Evolutionary conservation across 75 land plant genomes (phyloP).

Genomic region (Azolla pinnata): DNA sequence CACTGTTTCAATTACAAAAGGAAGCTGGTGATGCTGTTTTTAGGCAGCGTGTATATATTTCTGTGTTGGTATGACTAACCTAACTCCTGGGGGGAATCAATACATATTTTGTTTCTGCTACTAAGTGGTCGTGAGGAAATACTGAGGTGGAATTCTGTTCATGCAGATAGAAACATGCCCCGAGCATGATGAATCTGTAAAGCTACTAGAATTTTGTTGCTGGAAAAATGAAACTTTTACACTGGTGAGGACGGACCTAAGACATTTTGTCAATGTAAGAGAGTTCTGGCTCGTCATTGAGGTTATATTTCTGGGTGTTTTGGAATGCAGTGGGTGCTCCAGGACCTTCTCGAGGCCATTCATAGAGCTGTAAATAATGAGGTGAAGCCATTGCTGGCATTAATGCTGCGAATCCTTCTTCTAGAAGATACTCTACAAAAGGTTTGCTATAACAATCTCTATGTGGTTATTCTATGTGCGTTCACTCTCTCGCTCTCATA

Average conservation of each 20-base stretch:
- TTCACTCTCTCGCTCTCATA: not conserved
- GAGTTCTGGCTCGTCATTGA: too few relatives aligned
- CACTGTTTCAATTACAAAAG: slow-evolving; percentile 10
- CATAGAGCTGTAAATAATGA: slow-evolving; percentile 23
- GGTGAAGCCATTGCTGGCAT: slow-evolving; percentile 10
- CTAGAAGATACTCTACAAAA: slow-evolving; percentile 17
- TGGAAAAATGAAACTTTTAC: slow-evolving; percentile 22
- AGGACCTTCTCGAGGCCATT: slow-evolving; percentile 19
- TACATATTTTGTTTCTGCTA: not conserved
- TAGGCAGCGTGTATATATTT: slow-evolving; percentile 19
- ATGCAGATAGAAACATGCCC: slow-evolving; percentile 26
- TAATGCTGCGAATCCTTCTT: slow-evolving; percentile 9
- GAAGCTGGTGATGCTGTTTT: slow-evolving; percentile 21
- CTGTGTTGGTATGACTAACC: slow-evolving; percentile 17
- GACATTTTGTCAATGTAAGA: too few relatives aligned
- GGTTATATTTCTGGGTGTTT: slow-evolving; percentile 2
- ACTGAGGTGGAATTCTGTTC: not conserved
- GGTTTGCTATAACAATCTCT: slow-evolving; percentile 13
- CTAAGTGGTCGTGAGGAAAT: too few relatives aligned
- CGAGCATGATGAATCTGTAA: slow-evolving; percentile 22
- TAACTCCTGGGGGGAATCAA: not conserved
- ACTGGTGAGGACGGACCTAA: too few relatives aligned
- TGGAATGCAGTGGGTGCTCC: slow-evolving; percentile 20
- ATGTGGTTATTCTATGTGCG: not conserved
- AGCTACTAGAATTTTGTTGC: slow-evolving; percentile 23